phyloP scores from a whole-genome alignment of 1,139 yeast species.

The Saccharomyces pastorianus region DNA sequence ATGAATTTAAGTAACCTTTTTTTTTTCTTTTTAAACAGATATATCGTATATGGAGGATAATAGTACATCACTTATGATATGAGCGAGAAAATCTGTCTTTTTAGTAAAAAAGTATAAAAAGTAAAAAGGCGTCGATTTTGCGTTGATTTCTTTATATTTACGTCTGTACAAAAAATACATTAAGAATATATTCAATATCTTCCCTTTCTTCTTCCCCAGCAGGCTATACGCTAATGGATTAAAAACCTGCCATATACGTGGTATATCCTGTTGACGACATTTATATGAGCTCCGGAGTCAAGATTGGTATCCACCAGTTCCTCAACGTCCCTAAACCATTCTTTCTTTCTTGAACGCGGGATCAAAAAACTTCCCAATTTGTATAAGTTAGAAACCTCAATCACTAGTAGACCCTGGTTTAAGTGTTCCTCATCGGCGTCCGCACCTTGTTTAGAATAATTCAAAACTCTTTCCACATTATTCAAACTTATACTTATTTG shows the following conservation, averaged over 20 bases:
- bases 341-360: conserved; percentile 40
- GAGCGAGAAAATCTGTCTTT: neutral
- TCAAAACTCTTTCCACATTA: conserved; percentile 48
- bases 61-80: neutral
- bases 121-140: neutral
- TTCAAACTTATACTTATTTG: conserved; percentile 47
- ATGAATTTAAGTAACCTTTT: neutral
- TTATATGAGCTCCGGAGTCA: conserved; percentile 33
- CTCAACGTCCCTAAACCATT: conserved; percentile 51
- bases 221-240: neutral
- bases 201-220: neutral
- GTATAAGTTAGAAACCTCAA: conserved; percentile 51
- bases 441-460: conserved; percentile 19
- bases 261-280: conserved; percentile 47
- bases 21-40: neutral
- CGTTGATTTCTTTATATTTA: neutral
- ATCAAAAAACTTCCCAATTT: conserved; percentile 41
- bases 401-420: conserved; percentile 42
- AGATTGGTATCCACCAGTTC: conserved; percentile 37
- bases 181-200: neutral
- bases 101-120: neutral
- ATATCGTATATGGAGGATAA: neutral
- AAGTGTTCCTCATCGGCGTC: conserved; percentile 19
- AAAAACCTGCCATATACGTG: conserved; percentile 41
- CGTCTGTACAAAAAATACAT: neutral